Evolutionary conservation across 164 flowering plant species (phyloP).

Genomic region (Tetrastigma voinierianum): DNA sequence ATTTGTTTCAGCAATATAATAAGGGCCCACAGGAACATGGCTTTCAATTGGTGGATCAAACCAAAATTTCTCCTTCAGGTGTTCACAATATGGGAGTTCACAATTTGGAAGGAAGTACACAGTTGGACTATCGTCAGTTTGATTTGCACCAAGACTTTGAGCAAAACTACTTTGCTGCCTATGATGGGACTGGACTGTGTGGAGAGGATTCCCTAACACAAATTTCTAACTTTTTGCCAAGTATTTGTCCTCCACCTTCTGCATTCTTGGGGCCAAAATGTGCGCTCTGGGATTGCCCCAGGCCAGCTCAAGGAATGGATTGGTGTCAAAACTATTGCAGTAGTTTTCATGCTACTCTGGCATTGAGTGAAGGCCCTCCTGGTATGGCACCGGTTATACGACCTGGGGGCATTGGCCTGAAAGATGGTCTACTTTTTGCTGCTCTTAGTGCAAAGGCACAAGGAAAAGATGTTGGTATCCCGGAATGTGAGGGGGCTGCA

Average conservation of each 20-base stretch:
- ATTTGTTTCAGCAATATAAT: conserved; percentile 48
- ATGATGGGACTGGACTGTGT: conserved; percentile 29
- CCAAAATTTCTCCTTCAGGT: conserved; percentile 46
- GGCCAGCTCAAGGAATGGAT: conserved; percentile 85
- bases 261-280: conserved; percentile 98
- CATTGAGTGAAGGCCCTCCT: conserved; percentile 88
- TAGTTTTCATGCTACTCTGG: conserved; percentile 73
- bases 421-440: conserved; percentile 88
- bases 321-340: conserved; percentile 94
- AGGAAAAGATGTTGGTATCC: conserved; percentile 93
- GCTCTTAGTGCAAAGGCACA: conserved; percentile 85
- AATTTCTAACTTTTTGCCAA: conserved; percentile 46
- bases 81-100: conserved; percentile 31
- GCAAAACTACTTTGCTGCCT: conserved; percentile 39
- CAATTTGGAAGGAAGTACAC: conserved; percentile 35
- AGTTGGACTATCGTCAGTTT: conserved; percentile 55
- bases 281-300: conserved; percentile 97
- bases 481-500: conserved; percentile 99
- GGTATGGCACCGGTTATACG: conserved; percentile 93
- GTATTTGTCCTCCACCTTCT: conserved; percentile 77
- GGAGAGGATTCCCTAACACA: conserved; percentile 49
- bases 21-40: conserved; percentile 46
- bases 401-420: conserved; percentile 96
- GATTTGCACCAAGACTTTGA: conserved; percentile 64
- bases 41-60: conserved; percentile 48